A percentile compares a stretch with the other conserved stretches of the same genome.
Conservation (phyloP, 2,329 filamentous ascomycete species). For the Pyricularia sp. region DNA sequence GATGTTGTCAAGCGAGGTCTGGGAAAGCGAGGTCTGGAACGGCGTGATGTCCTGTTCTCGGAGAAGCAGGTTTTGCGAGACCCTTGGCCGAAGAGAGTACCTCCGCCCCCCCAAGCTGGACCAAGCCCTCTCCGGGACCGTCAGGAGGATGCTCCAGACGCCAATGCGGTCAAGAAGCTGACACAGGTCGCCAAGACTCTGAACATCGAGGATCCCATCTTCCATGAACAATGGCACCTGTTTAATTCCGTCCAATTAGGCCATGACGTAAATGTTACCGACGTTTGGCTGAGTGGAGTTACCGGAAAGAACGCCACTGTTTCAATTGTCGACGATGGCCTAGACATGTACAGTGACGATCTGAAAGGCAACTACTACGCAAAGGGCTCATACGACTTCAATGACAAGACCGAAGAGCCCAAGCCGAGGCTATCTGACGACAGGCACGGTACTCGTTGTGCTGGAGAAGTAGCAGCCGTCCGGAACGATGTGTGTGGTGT, state of each 20-base stretch:
- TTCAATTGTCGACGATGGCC: slow-evolving; percentile 89
- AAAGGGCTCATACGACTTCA: slow-evolving; percentile 91
- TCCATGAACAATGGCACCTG: slow-evolving; percentile 91
- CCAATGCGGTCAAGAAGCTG: slow-evolving; percentile 45
- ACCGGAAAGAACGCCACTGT: slow-evolving; percentile 85
- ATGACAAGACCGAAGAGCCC: slow-evolving; percentile 71
- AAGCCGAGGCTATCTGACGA: slow-evolving; percentile 78
- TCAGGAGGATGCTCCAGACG: slow-evolving; percentile 18
- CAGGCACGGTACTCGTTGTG: slow-evolving; percentile 85
- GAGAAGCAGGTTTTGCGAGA: slow-evolving; percentile 58
- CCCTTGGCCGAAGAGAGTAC: slow-evolving; percentile 43
- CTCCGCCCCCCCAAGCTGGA: slow-evolving; percentile 21
- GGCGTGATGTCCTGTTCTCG: slow-evolving; percentile 56
- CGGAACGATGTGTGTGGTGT: slow-evolving; percentile 89
- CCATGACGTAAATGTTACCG: slow-evolving; percentile 95
- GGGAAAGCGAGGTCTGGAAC: slow-evolving; percentile 49
- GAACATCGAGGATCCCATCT: slow-evolving; percentile 82
- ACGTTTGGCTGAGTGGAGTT: slow-evolving; percentile 81
- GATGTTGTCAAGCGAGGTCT: slow-evolving; percentile 50
- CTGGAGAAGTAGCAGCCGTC: slow-evolving; percentile 87
- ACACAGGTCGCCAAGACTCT: slow-evolving; percentile 53
- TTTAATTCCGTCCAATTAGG: slow-evolving; percentile 73
- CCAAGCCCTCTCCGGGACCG: slow-evolving; percentile 8
- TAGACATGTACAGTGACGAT: slow-evolving; percentile 93
- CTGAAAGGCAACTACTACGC: slow-evolving; percentile 91